Conservation (phyloP, 2,329 filamentous ascomycete genomes). For the Curvularia lunata region DNA sequence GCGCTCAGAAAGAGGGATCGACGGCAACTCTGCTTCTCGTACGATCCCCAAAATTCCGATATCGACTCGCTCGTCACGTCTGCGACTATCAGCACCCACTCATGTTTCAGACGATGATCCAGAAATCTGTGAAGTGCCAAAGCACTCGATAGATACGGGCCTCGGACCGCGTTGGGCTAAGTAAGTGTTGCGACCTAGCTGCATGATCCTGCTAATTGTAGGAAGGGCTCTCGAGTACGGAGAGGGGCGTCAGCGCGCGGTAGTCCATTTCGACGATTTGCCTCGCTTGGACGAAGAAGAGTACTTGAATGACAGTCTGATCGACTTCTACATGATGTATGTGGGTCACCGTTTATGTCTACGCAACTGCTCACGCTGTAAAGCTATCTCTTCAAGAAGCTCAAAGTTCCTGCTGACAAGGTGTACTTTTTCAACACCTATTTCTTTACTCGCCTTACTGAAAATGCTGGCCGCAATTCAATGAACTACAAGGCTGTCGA, state of each 20-base stretch:
- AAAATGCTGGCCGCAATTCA: conserved; percentile 58
- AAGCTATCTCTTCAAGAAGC: conserved; percentile 47
- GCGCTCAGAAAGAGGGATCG: neutral
- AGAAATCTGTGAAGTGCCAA: conserved; percentile 11
- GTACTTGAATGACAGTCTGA: conserved; percentile 90
- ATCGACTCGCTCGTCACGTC: conserved; percentile 16
- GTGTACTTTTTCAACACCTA: conserved; percentile 93
- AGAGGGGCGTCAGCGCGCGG: conserved; percentile 65
- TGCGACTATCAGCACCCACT: conserved; percentile 14
- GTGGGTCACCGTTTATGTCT: conserved; percentile 1
- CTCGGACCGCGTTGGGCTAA: conserved; percentile 40
- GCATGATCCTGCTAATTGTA: conserved; percentile 10
- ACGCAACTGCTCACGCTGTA: conserved; percentile 1
- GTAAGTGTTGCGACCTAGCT: conserved; percentile 13
- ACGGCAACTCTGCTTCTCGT: neutral
- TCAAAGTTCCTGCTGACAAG: conserved; percentile 58
- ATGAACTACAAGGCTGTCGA: conserved; percentile 88
- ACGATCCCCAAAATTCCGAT: neutral
- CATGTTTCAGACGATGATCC: neutral
- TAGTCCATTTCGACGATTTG: conserved; percentile 75
- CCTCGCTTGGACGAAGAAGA: conserved; percentile 79
- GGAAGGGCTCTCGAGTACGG: conserved; percentile 67
- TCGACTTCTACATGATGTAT: conserved; percentile 80
- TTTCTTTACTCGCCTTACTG: conserved; percentile 78
- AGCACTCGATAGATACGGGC: conserved; percentile 31